Evolutionary conservation across 2,329 filamentous ascomycete species (phyloP).

Genomic region (Thielaviopsis euricoi): DNA sequence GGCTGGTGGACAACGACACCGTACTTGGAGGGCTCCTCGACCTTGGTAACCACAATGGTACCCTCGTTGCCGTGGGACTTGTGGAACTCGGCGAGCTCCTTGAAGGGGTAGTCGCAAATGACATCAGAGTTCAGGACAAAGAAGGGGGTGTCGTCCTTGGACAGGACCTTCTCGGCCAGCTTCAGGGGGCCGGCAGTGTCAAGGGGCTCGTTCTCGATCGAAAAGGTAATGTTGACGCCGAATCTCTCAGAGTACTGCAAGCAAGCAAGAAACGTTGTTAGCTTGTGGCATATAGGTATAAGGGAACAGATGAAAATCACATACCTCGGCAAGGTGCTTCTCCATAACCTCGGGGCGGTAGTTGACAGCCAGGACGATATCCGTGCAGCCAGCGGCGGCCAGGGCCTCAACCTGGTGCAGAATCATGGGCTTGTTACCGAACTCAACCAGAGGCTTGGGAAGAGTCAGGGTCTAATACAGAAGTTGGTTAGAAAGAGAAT

Average conservation of each 20-base stretch:
- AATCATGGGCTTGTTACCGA: constrained; percentile 98
- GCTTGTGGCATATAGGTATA: neutral
- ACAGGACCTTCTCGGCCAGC: constrained; percentile 79
- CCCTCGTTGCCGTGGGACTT: constrained; percentile 85
- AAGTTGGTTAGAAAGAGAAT: neutral
- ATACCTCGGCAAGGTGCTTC: constrained; percentile 72
- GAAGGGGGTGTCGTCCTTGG: constrained; percentile 87
- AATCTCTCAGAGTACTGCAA: constrained; percentile 73
- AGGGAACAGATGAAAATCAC: constrained; percentile 16
- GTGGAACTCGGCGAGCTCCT: constrained; percentile 81
- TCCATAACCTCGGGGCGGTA: constrained; percentile 98
- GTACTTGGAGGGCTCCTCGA: constrained; percentile 97
- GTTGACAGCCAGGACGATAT: constrained; percentile 97
- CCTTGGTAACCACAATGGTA: constrained; percentile 96
- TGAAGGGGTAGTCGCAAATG: constrained; percentile 95
- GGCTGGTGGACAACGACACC: constrained; percentile 97
- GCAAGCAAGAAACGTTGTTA: neutral
- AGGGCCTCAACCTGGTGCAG: constrained; percentile 93
- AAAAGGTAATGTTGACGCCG: constrained; percentile 92
- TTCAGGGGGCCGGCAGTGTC: constrained; percentile 92
- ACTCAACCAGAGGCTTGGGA: constrained; percentile 90
- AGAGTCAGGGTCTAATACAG: constrained; percentile 70
- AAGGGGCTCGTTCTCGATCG: constrained; percentile 86
- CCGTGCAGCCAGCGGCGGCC: constrained; percentile 82
- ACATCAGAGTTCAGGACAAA: constrained; percentile 98